Conservation (phyloP, 129 eudicot genomes). For the Helianthus annuus region DNA sequence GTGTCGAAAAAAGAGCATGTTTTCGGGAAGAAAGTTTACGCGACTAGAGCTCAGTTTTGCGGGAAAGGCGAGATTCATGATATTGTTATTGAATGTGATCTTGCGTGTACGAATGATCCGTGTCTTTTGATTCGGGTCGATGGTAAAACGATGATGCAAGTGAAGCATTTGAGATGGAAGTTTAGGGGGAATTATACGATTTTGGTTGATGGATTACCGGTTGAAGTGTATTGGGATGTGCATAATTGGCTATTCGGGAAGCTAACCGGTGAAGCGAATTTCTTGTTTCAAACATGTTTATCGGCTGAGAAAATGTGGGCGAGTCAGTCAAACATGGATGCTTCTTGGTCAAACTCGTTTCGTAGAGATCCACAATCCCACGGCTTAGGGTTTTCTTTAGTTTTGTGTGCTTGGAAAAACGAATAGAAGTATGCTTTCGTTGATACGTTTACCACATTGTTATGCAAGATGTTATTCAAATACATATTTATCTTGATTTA, state of each 20-base stretch:
- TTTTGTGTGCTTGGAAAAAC: conserved; percentile 81
- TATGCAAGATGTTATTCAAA: conserved; percentile 32
- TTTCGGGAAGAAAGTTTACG: conserved; percentile 58
- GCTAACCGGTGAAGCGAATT: conserved; percentile 56
- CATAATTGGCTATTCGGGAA: conserved; percentile 76
- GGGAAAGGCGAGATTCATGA: conserved; percentile 58
- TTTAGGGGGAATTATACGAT: conserved; percentile 70
- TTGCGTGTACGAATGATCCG: conserved; percentile 43
- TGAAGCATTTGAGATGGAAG: conserved; percentile 68
- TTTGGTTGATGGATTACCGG: conserved; percentile 70
- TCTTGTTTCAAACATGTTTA: conserved; percentile 61
- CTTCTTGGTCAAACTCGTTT: conserved; percentile 44
- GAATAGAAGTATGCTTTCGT: conserved; percentile 41
- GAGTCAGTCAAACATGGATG: conserved; percentile 26
- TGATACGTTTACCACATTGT: conserved; percentile 5
- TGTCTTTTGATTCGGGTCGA: conserved; percentile 54
- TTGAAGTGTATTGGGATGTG: conserved; percentile 84
- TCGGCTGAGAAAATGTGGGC: conserved; percentile 55
- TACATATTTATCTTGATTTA: conserved; percentile 26
- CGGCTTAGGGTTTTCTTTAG: conserved; percentile 61
- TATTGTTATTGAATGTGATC: conserved; percentile 57
- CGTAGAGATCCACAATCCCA: conserved; percentile 48
- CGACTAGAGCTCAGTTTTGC: conserved; percentile 56
- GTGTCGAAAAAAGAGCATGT: conserved; percentile 63
- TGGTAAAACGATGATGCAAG: conserved; percentile 57